These are phyloP conservation scores for Coccomyxa sp. DNA, from an alignment of 139 green algal species.

Conservation along the genomic window DNA sequence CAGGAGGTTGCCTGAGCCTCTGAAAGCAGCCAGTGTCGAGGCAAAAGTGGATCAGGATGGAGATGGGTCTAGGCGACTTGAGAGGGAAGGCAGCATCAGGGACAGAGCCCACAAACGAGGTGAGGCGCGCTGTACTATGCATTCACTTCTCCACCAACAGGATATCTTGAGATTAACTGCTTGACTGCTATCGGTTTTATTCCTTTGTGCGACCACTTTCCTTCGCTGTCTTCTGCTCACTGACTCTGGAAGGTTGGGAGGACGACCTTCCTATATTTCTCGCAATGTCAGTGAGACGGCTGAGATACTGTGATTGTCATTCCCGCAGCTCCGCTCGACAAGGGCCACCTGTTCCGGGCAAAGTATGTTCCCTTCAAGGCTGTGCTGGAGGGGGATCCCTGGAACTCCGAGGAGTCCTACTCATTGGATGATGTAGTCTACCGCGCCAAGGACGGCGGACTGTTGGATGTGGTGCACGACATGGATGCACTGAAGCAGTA, in stretches of 20 bases:
- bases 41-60: background rate
- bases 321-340: conserved; percentile 15
- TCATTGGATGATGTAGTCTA: conserved; percentile 94
- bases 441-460: conserved; percentile 67
- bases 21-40: background rate
- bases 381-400: conserved; percentile 29
- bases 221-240: background rate
- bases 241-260: background rate
- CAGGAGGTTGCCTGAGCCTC: background rate
- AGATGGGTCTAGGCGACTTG: background rate
- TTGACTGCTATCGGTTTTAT: background rate
- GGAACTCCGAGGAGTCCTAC: conserved; percentile 74
- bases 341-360: conserved; percentile 66
- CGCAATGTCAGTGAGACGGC: background rate
- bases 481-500: conserved; percentile 84
- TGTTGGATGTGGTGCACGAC: conserved; percentile 97
- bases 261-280: background rate
- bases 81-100: background rate
- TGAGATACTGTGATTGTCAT: background rate
- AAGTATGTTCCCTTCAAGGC: conserved; percentile 90
- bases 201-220: background rate
- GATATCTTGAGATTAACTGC: background rate
- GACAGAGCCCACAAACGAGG: background rate
- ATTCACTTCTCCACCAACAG: background rate
- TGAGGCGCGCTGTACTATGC: background rate